Percentiles rank a stretch among this genome's conserved stretches.
Conservation (phyloP, 1,139 yeast genomes). For the Blastobotrys persicus region DNA sequence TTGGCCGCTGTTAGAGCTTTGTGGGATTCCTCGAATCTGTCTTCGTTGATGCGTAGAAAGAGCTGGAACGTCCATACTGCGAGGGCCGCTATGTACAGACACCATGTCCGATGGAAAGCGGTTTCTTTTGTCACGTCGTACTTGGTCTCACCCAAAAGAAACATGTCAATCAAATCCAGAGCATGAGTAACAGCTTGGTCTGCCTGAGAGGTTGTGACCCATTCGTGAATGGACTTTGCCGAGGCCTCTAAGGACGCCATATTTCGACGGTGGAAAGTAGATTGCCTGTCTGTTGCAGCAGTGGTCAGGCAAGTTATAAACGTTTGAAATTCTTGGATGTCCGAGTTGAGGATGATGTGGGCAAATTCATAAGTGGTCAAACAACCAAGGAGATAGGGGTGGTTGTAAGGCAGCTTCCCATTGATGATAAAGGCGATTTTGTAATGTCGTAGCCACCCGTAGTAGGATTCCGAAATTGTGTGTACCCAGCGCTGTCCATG, state of each 20-base stretch:
- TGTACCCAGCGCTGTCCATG: conserved; percentile 19
- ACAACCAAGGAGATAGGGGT: conserved; percentile 31
- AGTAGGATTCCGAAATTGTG: conserved; percentile 26
- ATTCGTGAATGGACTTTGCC: conserved; percentile 11
- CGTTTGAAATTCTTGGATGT: conserved; percentile 22
- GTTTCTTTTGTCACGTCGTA: conserved; percentile 30
- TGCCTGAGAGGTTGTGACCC: conserved; percentile 13
- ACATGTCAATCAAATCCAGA: conserved; percentile 30
- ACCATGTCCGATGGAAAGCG: conserved; percentile 31
- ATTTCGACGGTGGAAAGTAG: neutral
- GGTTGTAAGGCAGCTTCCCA: conserved; percentile 27
- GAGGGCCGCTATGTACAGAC: conserved; percentile 27
- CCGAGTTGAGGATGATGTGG: conserved; percentile 26
- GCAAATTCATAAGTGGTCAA: conserved; percentile 30
- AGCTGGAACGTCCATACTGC: conserved; percentile 28
- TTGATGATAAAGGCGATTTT: conserved; percentile 26
- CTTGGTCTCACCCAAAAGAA: conserved; percentile 23
- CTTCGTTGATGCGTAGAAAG: conserved; percentile 14
- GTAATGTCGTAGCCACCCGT: conserved; percentile 29
- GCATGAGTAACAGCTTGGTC: conserved; percentile 27
- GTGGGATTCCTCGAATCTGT: neutral
- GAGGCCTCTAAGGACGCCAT: conserved; percentile 7
- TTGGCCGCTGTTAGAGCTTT: neutral
- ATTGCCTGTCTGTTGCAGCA: neutral
- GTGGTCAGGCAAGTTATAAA: conserved; percentile 9